phyloP scores from a whole-genome alignment of 2,329 filamentous ascomycete species.

The Clathrospora elynae region DNA sequence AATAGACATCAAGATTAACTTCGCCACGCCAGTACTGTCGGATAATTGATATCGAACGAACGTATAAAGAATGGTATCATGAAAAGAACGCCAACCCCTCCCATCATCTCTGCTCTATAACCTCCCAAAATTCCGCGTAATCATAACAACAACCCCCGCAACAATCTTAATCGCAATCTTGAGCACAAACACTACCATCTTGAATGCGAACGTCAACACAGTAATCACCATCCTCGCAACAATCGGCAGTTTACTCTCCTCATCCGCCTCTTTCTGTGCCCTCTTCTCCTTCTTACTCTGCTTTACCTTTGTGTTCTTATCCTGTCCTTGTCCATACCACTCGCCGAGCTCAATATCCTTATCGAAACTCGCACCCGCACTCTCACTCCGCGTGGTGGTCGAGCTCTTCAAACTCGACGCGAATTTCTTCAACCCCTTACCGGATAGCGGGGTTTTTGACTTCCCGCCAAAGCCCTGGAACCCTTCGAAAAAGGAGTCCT shows the following conservation, averaged over 20 bases:
- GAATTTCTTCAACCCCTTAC: constrained; percentile 33
- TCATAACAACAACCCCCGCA: constrained; percentile 47
- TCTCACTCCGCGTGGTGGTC: constrained; percentile 19
- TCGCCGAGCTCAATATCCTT: constrained; percentile 48
- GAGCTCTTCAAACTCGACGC: constrained; percentile 22
- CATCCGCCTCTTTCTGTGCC: constrained; percentile 36
- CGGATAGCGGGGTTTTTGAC: constrained; percentile 24
- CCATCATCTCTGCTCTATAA: constrained; percentile 19
- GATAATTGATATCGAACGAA: constrained; percentile 11
- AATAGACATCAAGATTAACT: too few species aligned
- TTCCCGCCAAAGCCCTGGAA: constrained; percentile 41
- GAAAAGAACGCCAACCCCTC: background rate
- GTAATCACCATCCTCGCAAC: constrained; percentile 48
- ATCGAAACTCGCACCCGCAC: constrained; percentile 33
- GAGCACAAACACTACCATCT: constrained; percentile 51
- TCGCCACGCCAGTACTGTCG: too few species aligned
- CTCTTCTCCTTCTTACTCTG: constrained; percentile 31
- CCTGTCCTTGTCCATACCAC: constrained; percentile 45
- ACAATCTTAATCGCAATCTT: constrained; percentile 51
- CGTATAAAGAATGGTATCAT: constrained; percentile 18
- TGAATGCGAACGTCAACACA: constrained; percentile 50
- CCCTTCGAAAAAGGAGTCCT: constrained; percentile 40
- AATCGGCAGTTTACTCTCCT: constrained; percentile 46
- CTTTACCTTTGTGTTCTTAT: constrained; percentile 15
- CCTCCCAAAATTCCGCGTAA: constrained; percentile 45